phyloP scores from a whole-genome alignment of 371 early-diverging fungal species.

The Mortierella sp. region DNA sequence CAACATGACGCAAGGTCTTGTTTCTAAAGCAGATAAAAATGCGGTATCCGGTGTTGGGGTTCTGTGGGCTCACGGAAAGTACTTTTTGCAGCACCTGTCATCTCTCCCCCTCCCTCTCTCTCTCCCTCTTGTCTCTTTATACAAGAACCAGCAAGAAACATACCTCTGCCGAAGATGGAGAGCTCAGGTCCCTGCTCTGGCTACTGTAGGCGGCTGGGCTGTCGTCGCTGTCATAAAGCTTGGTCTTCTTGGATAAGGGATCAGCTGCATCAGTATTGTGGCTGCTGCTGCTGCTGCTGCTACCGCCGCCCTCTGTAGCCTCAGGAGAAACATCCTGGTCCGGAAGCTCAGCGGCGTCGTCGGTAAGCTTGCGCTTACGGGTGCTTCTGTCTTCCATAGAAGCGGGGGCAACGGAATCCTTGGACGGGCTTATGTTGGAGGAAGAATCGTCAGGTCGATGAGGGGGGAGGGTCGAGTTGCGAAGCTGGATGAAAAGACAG shows the following conservation, averaged over 20 bases:
- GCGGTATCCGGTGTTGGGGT: too few species aligned
- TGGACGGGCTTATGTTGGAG: slow-evolving; percentile 55
- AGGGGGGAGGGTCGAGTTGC: too few species aligned
- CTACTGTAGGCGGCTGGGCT: slow-evolving; percentile 5
- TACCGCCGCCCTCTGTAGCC: too few species aligned
- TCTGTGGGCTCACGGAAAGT: too few species aligned
- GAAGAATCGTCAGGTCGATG: too few species aligned
- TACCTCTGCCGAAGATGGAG: slow-evolving; percentile 35
- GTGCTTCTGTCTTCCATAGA: slow-evolving; percentile 57
- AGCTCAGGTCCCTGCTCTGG: slow-evolving; percentile 16
- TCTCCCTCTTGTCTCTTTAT: too few species aligned
- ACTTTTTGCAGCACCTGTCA: too few species aligned
- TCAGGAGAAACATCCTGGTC: slow-evolving; percentile 16
- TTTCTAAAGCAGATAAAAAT: too few species aligned
- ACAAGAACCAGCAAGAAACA: too few species aligned
- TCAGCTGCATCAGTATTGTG: slow-evolving; percentile 1
- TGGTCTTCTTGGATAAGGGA: slow-evolving; percentile 24
- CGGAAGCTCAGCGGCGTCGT: slow-evolving; percentile 40
- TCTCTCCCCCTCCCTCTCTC: too few species aligned
- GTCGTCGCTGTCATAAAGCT: slow-evolving; percentile 14
- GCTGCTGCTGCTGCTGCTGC: slow-evolving; percentile 11
- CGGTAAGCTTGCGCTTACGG: slow-evolving; percentile 56
- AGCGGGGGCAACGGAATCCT: slow-evolving; percentile 50
- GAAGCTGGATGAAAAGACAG: slow-evolving; percentile 2
- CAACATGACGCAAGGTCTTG: too few species aligned